A percentile compares a stretch with the other conserved stretches of the same genome.
These are phyloP conservation scores for Phaeosphaeria sp. DNA, from an alignment of 2,329 filamentous ascomycete genomes.

Conservation along the genomic window DNA sequence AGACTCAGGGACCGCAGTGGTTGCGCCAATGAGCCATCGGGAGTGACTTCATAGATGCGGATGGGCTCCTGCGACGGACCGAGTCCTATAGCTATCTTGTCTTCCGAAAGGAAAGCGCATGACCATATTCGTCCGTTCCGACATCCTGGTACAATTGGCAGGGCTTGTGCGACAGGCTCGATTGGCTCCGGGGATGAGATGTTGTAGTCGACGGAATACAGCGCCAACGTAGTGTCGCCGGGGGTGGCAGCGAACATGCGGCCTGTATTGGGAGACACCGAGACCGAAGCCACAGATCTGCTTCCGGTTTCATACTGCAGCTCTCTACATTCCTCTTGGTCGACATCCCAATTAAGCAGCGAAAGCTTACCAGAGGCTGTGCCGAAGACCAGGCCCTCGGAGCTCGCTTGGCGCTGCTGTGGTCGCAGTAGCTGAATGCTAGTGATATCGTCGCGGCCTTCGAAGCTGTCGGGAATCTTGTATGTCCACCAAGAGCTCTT, in stretches of 20 bases:
- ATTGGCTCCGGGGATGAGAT: constrained; percentile 35
- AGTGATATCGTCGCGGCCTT: constrained; percentile 66
- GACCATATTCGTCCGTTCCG: constrained; percentile 53
- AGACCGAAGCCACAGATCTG: constrained; percentile 55
- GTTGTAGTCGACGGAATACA: constrained; percentile 51
- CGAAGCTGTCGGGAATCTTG: constrained; percentile 56
- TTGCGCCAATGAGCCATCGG: constrained; percentile 49
- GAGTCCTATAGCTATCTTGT: constrained; percentile 59
- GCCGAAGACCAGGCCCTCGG: constrained; percentile 60
- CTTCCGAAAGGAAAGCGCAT: constrained; percentile 59
- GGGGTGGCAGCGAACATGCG: constrained; percentile 60
- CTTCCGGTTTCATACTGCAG: constrained; percentile 52
- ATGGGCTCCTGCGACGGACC: constrained; percentile 53
- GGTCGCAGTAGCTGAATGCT: constrained; percentile 60
- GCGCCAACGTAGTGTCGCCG: constrained; percentile 52
- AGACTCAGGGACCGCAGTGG: constrained; percentile 51
- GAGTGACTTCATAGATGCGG: constrained; percentile 58
- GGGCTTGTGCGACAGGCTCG: constrained; percentile 23
- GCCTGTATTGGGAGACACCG: constrained; percentile 48
- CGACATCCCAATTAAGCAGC: constrained; percentile 27
- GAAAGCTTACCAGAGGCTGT: constrained; percentile 62
- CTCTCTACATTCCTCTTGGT: constrained; percentile 12
- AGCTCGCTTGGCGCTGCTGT: constrained; percentile 43
- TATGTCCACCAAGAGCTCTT: constrained; percentile 59
- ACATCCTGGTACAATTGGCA: constrained; percentile 15